Conservation (phyloP, 2,329 filamentous ascomycete species). For the Phoma herbarum region DNA sequence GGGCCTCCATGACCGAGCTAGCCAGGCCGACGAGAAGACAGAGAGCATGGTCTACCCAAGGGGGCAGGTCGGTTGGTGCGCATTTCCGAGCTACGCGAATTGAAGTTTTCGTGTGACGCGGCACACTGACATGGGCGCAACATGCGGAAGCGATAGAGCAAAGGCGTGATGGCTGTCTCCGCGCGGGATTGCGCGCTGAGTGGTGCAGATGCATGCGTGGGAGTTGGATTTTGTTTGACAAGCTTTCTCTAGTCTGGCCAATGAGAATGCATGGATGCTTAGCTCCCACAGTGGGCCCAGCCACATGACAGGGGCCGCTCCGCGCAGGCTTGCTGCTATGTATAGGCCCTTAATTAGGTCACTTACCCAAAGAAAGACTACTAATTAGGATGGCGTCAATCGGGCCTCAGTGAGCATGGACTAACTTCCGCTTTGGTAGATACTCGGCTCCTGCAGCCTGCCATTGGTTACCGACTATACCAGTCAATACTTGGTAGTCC, state of each 20-base stretch:
- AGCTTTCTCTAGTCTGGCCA: constrained; percentile 48
- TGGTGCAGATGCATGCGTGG: constrained; percentile 40
- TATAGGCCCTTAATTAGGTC: constrained; percentile 48
- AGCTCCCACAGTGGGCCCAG: constrained; percentile 34
- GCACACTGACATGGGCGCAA: constrained; percentile 38
- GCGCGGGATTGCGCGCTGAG: constrained; percentile 41
- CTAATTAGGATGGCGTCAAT: constrained; percentile 43
- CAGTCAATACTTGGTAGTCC: constrained; percentile 49
- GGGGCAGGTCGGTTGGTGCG: constrained; percentile 43
- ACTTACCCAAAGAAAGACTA: constrained; percentile 29
- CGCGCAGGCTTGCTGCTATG: constrained; percentile 37
- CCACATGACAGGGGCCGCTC: constrained; percentile 30
- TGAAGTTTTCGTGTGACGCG: constrained; percentile 40
- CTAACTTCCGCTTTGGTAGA: constrained; percentile 29
- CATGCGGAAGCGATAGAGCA: constrained; percentile 45
- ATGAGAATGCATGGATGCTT: constrained; percentile 35
- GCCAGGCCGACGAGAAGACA: constrained; percentile 34
- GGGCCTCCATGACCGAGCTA: constrained; percentile 35
- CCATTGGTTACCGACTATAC: constrained; percentile 48
- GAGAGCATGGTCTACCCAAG: constrained; percentile 38
- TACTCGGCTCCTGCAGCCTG: constrained; percentile 20
- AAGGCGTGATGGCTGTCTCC: constrained; percentile 33
- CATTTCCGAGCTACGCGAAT: constrained; percentile 37
- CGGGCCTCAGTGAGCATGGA: constrained; percentile 27
- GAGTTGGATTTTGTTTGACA: constrained; percentile 48